Base-by-base conservation (phyloP, 2,329 filamentous ascomycete genomes). In the Elsinoe batatas region DNA sequence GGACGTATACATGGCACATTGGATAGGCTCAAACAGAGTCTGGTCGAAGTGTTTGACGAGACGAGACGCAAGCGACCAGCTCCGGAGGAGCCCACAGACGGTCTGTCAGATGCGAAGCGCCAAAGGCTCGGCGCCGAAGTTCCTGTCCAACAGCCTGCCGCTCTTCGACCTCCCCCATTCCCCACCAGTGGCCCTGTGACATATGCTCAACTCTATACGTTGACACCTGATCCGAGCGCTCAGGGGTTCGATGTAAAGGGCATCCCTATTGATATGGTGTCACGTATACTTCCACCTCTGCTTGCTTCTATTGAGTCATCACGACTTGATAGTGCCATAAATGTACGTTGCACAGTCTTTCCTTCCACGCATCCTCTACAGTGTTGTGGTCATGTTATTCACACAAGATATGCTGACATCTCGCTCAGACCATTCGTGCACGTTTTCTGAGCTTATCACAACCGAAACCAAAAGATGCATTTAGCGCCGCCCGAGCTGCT, bases 1-100 rank as follows among this genome's bases (percentile, higher is more conserved):
- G 79, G 79, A 0, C 85, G 88, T 59, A 93, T 98, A 68, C 88
- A 95, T 63, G 87, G 93, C 66, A 85, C 95, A 65, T 76, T 95
- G 15, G 89, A 95, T 64, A 82, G 88, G 50, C 79, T 94, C 59
- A 83, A 88, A 73, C 86, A 89, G 60, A 84, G 82, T 54, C 83
- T 88, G 55, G 76, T 82, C 8, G 89, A 95, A 61, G 78, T 88
- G 10, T 83, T 93, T 54, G 88, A 95, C 56, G 89, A 94, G 53
- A 76, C 79, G 53, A 82, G 76, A 51, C 83, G 87, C 57, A 98
- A 98, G 70, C 82, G 93, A 58, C 80, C 82, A 3, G 77, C 84
- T 37, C 82, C 84, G 3, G 78, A 75, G 40, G 86, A 91, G 63
- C 84, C 86, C 20, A 82, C 79, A 13, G 84, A 89, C 62, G 83